Base-by-base conservation (phyloP, 371 early-diverging fungal species). In the Phascolomyces articulosus region DNA sequence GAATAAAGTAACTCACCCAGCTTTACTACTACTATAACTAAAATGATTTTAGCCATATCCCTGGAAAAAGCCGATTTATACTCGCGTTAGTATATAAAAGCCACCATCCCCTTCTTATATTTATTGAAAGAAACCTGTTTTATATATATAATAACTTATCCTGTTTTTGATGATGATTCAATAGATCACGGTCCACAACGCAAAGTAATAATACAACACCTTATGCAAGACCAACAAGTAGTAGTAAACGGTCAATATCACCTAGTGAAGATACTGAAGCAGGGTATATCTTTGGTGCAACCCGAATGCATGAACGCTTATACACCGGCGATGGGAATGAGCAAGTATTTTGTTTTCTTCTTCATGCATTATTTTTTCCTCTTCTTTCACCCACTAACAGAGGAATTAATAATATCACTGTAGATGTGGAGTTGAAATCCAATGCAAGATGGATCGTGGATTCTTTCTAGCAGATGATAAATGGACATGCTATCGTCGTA, bases 401-500 rank as follows among this genome's bases (percentile, higher is more conserved):
- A 31, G 49, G 53, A 29, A 47, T 16, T 58, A 29, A 57, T 27
- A 20, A 28, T n/a, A 40, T n/a, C 38, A 21, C n/a, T 55, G 10
- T 53, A 58, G 51, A 9, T 64, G 65, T 41, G 53, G 27, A 26
- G 40, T 61, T 10, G 58, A 61, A n/a, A 71, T 84, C 29, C 65
- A 77, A 29, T 79, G 82, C 62, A 79, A 81, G 55, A 73, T 90
- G 51, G 92, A 90, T 60, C 82, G 87, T 27, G 92, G 92, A 2
- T 90, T 89, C 72, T 89, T 89, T 69, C 64, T 87, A 59, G 85
- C 86, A 8, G 81, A 86, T n/a, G 80, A 78, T 48, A 80, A 84
- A 60, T 95, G 94, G 95, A 93, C 94, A 2, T 95, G 96, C 68
- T 95, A 95, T 73, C 88, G 96, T 27, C 87, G 96, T 66, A 95